A percentile compares a stretch with the other conserved stretches of the same genome.
Evolutionary conservation across 805 yeast genomes (phyloP).

Genomic region (Lipomyces yamanashiensis): DNA sequence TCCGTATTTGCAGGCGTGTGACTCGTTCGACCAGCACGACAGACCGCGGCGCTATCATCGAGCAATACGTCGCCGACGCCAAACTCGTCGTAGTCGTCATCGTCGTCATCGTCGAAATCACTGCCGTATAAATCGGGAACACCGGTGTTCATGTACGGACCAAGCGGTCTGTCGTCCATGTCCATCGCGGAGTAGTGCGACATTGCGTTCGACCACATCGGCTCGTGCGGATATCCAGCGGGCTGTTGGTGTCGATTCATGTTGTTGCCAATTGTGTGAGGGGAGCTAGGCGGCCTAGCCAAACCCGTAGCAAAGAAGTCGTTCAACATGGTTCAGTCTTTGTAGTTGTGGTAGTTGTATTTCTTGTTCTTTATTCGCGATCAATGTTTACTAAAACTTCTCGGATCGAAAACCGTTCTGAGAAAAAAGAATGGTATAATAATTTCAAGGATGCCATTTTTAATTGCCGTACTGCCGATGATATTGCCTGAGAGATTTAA

Average conservation of each 20-base stretch:
- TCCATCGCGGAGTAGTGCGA: not conserved
- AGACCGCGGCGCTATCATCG: constrained; percentile 24
- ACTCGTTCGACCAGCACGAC: constrained; percentile 7
- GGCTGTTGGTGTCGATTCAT: not conserved
- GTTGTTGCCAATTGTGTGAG: not conserved
- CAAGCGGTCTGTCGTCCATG: not conserved
- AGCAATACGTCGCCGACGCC: constrained; percentile 25
- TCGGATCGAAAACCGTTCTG: constrained; percentile 21
- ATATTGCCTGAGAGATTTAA: constrained; percentile 11
- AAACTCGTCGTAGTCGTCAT: constrained; percentile 26
- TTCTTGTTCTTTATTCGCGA: not conserved
- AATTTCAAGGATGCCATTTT: constrained; percentile 20
- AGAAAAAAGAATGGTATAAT: constrained; percentile 17
- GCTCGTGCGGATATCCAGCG: not conserved
- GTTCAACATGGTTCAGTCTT: not conserved
- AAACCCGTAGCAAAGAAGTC: not conserved
- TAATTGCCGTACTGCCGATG: constrained; percentile 15
- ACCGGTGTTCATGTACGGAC: not conserved
- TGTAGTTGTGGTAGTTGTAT: not conserved
- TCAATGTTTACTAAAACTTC: constrained; percentile 17
- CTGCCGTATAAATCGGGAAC: constrained; percentile 13
- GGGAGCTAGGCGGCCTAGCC: not conserved
- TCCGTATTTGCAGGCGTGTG: not conserved
- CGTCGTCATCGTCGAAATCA: constrained; percentile 11
- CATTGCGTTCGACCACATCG: not conserved